Evolutionary conservation across 139 green algal species (phyloP), one percentile per base, ranked within the genome.

Genomic region (Zygnema cylindricum): DNA sequence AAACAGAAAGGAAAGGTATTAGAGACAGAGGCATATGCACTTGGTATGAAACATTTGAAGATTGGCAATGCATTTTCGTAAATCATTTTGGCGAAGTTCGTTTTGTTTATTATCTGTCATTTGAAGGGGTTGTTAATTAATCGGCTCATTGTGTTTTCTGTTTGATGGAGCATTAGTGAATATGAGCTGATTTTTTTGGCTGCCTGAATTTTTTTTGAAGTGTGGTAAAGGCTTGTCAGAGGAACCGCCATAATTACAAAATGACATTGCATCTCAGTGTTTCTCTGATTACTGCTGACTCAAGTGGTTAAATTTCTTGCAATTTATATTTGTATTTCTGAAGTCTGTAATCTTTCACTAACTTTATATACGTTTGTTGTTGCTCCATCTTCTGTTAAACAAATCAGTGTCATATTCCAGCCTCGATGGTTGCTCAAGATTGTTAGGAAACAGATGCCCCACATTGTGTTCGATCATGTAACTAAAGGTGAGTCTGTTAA

Each of bases 341-440:
- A 35, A 35, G 25, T 30, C 25, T 73, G 30, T 25, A 35, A 73
- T 35, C 57, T 30, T 30, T 73, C 30, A 30, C 57, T 25, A 30
- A 25, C 25, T 73, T 30, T 73, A 30, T 30, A 35, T 73, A 73
- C 30, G 30, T 73, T 73, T 73, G 57, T 30, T 73, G 57, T 30
- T 73, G 57, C 57, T 73, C 30, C 57, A 35, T 25, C 57, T 73
- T 25, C 57, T 73, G 57, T 30, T 73, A 30, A 25, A 73, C 57
- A 55, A n/a, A n/a, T n/a, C 79, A 86, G 79, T 55, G 43, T 86
- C 35, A 25, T 86, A 35, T 38, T 86, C 3, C 79, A 86, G 42
- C 79, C 79, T n/a, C 42, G 79, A 55, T 86, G 79, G 79, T 43
- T 86, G 3, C 41, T 86, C 41, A 79, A 3, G 32, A n/a, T 81